Evolutionary conservation across 2,329 filamentous ascomycete genomes (phyloP).

Genomic region (Trichoderma guizhouense): DNA sequence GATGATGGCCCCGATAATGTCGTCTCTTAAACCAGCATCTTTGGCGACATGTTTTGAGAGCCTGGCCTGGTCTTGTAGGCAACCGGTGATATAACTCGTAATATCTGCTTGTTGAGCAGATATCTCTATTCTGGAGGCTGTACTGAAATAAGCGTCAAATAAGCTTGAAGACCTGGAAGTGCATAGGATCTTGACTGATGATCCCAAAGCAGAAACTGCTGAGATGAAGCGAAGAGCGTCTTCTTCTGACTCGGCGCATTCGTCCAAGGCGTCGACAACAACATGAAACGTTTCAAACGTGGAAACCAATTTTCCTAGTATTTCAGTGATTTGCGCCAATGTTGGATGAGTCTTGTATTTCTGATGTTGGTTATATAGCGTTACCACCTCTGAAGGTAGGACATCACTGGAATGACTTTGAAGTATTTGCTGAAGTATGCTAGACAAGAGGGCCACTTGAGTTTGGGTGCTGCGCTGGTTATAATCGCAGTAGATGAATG

Average conservation of each 20-base stretch:
- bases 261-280: not conserved
- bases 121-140: not conserved
- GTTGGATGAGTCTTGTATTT: not conserved
- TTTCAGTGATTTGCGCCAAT: not conserved
- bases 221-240: not conserved
- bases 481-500: constrained; percentile 1
- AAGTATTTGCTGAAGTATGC: not conserved
- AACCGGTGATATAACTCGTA: not conserved
- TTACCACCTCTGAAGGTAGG: not conserved
- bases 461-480: not conserved
- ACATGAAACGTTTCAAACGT: not conserved
- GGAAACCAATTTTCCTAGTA: not conserved
- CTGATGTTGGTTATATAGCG: not conserved
- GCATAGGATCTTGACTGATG: not conserved
- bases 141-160: not conserved
- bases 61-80: not conserved
- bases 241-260: not conserved
- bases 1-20: not conserved
- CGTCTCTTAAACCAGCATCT: not conserved
- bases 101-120: not conserved
- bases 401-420: not conserved
- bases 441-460: not conserved
- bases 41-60: not conserved
- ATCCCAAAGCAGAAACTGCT: not conserved
- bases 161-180: not conserved